Conservation (phyloP, 768 basidiomycete genomes). For the Mycena belliarum region DNA sequence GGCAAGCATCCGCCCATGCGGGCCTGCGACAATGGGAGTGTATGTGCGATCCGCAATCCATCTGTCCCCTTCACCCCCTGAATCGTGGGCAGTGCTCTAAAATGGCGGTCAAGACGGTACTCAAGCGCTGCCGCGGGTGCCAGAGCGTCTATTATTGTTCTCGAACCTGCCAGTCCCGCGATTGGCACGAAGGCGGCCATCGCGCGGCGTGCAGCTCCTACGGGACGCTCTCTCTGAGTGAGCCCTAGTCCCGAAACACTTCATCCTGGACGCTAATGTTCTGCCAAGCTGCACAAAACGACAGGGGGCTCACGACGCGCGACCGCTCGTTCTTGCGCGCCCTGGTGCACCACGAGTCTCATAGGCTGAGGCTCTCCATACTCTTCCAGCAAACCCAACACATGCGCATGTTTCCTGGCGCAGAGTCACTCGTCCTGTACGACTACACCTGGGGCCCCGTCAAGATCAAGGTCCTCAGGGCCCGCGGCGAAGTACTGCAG, state of each 20-base stretch:
- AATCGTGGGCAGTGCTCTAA: background rate
- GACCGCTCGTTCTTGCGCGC: background rate
- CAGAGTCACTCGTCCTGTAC: background rate
- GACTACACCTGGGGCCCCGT: background rate
- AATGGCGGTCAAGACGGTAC: background rate
- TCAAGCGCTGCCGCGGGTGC: background rate
- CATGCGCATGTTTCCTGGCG: background rate
- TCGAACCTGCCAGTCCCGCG: background rate
- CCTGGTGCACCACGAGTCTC: background rate
- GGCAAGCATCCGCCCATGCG: background rate
- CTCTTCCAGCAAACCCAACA: background rate
- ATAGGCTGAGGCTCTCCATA: background rate
- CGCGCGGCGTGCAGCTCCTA: background rate
- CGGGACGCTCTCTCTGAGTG: background rate
- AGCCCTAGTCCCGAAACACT: background rate
- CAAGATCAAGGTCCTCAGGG: background rate
- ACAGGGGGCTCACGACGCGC: background rate
- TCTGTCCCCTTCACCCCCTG: background rate
- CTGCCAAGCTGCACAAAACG: background rate
- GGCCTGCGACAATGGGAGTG: background rate
- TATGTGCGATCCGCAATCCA: background rate
- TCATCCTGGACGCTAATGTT: background rate
- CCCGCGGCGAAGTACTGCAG: background rate
- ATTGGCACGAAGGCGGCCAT: slow-evolving; percentile 1
- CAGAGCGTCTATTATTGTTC: background rate